Base-by-base conservation (phyloP, 2,329 filamentous ascomycete species). In the Diaporthe vexans region DNA sequence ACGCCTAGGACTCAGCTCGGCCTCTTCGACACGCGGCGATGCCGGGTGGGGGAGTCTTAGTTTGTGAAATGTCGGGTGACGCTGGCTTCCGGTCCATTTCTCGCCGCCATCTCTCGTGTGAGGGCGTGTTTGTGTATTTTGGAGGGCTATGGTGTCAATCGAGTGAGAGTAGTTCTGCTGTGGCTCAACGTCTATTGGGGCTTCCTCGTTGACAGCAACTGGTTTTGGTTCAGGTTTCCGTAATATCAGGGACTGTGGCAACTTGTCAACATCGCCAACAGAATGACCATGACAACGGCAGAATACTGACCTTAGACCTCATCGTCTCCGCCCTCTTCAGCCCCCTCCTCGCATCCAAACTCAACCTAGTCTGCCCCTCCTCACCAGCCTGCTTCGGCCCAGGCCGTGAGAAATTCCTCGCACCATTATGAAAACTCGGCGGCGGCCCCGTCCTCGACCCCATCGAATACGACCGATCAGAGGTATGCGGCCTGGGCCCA, bases 381-480 rank as follows among this genome's bases (percentile, higher is more conserved):
- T 52, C 48, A 5, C 33, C 33, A 7, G 33, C 13, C 46, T 54
- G 33, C n/a, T 37, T 68, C 9, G n/a, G 48, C 8, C 46, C 63
- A 7, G 63, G 63, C n/a, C 63, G 3, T 4, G 63, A 68, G 29
- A 68, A 68, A 4, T 68, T 68, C 48, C 46, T 21, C 33, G 63
- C 63, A 19, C 4, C 8, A 17, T 4, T 37, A 10, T 11, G 17
- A 10, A 54, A 40, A 21, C 33, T 40, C 17, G 63, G 48, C 46
- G 63, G 63, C 29, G 63, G 63, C 1, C 48, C 63, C 63, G 63
- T 68, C 46, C 63, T 48, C 15, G 63, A 54, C 3, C 63, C 63
- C 63, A 68, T 40, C 1, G 63, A 68, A 3, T 68, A 68, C n/a
- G 63, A 54, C 15, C 63, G 48, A 10, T 40, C 48, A 11, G 33